Conservation (phyloP, 352 stramenopile genomes). For the Poterioochromonas sp. region DNA sequence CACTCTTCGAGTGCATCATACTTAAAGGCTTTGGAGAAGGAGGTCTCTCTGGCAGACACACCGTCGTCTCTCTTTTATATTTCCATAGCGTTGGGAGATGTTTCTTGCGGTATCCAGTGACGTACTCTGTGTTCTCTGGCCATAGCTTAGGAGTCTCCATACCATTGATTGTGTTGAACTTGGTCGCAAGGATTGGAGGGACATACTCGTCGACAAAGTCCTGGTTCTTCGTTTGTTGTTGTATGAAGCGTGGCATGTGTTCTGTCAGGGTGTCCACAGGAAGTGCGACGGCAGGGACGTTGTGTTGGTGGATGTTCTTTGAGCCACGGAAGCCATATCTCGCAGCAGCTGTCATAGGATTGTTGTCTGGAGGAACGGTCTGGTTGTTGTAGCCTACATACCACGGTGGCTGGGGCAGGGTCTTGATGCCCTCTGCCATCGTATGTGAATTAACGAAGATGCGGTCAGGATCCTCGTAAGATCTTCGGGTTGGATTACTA, state of each 20-base stretch:
- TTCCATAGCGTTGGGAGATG: neutral
- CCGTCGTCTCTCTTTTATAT: slow-evolving; percentile 22
- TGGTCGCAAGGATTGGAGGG: neutral
- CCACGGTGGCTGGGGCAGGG: slow-evolving; percentile 1
- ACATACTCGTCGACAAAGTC: slow-evolving; percentile 17
- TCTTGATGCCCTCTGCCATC: slow-evolving; percentile 1
- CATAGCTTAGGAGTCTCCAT: slow-evolving; percentile 7
- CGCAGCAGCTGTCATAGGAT: neutral
- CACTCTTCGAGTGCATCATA: neutral
- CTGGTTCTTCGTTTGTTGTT: neutral
- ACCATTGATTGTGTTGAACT: neutral
- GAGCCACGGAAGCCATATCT: slow-evolving; percentile 22
- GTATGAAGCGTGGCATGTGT: slow-evolving; percentile 5
- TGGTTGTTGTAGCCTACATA: slow-evolving; percentile 23
- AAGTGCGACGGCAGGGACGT: neutral
- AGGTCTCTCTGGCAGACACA: neutral
- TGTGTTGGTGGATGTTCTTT: slow-evolving; percentile 1
- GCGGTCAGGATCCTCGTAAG: slow-evolving; percentile 12
- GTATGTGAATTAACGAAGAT: neutral
- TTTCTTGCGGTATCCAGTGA: slow-evolving; percentile 12
- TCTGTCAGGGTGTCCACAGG: neutral
- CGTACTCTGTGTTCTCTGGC: slow-evolving; percentile 25
- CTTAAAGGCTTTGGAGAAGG: neutral
- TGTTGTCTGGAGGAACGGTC: neutral
- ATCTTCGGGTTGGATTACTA: neutral